Base-by-base conservation (phyloP, 768 basidiomycete species). In the Holtermannia corniformis region DNA sequence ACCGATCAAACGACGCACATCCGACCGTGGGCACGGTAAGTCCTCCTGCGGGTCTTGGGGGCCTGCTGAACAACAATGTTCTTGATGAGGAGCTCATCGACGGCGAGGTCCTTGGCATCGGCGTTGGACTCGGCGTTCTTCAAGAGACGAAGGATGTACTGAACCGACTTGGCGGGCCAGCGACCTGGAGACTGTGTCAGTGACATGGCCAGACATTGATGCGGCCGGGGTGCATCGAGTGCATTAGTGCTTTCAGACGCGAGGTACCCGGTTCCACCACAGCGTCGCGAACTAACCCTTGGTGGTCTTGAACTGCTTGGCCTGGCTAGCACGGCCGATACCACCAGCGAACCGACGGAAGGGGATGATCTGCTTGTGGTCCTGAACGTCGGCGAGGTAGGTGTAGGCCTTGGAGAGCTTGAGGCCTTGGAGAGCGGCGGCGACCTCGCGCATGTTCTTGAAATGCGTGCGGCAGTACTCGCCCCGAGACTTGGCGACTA, bases 391-490 rank as follows among this genome's bases (percentile, higher is more conserved):
- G 63, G 80, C 79, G 66, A 99, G 87, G 79, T 96, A 96, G 59
- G 82, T 70, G 78, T 95, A 92, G 26, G 95, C 95, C 78, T 95
- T 96, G 63, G 83, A 80, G 75, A 97, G 79, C 73, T 87, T 87
- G 76, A 93, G 77, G 71, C 95, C 91, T 92, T 84, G 81, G 60
- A 96, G 78, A 62, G 87, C 90, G 60, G 93, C 93, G 48, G 87
- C 92, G 52, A 97, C 95, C 77, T 99, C 95, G 59, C 88, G 84
- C 89, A 95, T 97, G 82, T 97, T 99, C 85, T 99, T 99, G 84
- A 95, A 99, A 79, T 96, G 93, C 45, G 95, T 97, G 67, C 92
- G 87, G 71, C 95, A 82, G 81, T 96, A 91, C 78, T 93, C 90
- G 67, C 91, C 91, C 69, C 86, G 86, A 55, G 92, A 86, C 71